Evolutionary conservation across 1,284 basidiomycete genomes (phyloP), one percentile per base, ranked within the genome.

Genomic region (Cutaneotrichosporon cavernicola): DNA sequence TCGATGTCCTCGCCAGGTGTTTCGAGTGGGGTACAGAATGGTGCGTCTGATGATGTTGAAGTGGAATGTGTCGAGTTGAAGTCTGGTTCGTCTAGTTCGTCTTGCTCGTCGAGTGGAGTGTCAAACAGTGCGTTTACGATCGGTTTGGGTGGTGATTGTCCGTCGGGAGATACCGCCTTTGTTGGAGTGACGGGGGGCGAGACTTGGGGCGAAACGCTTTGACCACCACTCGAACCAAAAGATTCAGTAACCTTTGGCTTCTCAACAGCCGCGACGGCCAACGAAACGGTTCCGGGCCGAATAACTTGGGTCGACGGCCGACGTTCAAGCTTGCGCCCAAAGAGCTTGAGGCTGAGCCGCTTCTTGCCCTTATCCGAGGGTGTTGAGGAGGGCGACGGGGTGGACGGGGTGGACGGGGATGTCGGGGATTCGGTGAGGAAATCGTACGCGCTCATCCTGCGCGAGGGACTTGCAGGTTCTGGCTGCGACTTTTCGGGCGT

Each of bases 371-470:
- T 21, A 11, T 40, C 16, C 13, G 55, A 38, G 2, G 10, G 3
- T 18, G 55, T 30, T 30, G 51, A 21, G 9, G 38, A 11, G 30
- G 56, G n/a, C 18, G 40, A 47, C 30, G n/a, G 7, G 14, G 43
- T 26, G 1, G 26, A 21, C 2, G 56, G n/a, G n/a, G n/a, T n/a
- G n/a, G n/a, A n/a, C n/a, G n/a, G n/a, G n/a, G n/a, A n/a, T n/a
- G n/a, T n/a, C n/a, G n/a, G 43, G 26, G 26, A 4, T 22, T 58
- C 56, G 56, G 56, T 21, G 43, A 58, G 56, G n/a, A 58, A 58
- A 18, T 58, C 56, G 43, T 58, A 58, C 8, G 56, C 56, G n/a
- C 26, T 32, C 26, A 47, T 5, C 34, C 55, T n/a, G 26, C 26
- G 26, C 10, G 36, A 18, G 13, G 43, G 18, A 5, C 18, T 18